These are phyloP conservation scores for Dichomitus squalens DNA, from an alignment of 1,284 basidiomycete species.

Conservation along the genomic window DNA sequence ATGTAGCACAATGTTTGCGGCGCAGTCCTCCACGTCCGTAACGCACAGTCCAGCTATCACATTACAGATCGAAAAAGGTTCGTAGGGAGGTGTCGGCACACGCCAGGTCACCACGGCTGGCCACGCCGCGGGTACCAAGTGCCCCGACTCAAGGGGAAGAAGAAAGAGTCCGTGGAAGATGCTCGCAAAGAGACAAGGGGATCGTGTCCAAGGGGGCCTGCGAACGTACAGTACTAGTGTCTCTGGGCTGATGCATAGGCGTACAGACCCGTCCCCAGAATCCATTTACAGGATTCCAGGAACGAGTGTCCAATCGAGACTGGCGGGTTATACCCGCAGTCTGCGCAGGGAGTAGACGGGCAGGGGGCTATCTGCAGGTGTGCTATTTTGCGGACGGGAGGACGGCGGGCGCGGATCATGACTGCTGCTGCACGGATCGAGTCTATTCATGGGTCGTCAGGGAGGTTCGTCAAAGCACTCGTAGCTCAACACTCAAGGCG, in stretches of 20 bases:
- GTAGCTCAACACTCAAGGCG: background rate
- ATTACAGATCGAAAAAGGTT: slow-evolving; percentile 14
- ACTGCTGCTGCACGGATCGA: background rate
- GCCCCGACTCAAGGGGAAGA: background rate
- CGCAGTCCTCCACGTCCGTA: slow-evolving; percentile 21
- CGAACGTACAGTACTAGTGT: slow-evolving; percentile 2
- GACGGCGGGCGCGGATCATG: background rate
- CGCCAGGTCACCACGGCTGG: slow-evolving; percentile 3
- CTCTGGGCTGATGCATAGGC: background rate
- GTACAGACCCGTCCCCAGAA: background rate
- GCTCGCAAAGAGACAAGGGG: slow-evolving; percentile 9
- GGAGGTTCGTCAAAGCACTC: background rate
- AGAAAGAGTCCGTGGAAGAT: slow-evolving; percentile 6
- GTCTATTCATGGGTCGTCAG: background rate
- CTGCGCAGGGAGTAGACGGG: background rate
- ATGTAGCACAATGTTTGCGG: slow-evolving; percentile 14
- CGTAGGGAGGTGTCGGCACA: background rate
- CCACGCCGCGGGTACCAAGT: slow-evolving; percentile 3
- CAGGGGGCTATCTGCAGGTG: background rate
- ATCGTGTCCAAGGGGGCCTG: background rate
- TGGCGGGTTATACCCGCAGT: background rate
- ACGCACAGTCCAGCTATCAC: slow-evolving; percentile 27
- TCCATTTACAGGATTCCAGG: background rate
- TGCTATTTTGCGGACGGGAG: background rate
- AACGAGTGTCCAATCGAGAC: background rate